Evolutionary conservation across 225 moss, liverwort and hornwort species (phyloP), one percentile per base, ranked within the genome.

Genomic region (Antitrichia curtipendula): DNA sequence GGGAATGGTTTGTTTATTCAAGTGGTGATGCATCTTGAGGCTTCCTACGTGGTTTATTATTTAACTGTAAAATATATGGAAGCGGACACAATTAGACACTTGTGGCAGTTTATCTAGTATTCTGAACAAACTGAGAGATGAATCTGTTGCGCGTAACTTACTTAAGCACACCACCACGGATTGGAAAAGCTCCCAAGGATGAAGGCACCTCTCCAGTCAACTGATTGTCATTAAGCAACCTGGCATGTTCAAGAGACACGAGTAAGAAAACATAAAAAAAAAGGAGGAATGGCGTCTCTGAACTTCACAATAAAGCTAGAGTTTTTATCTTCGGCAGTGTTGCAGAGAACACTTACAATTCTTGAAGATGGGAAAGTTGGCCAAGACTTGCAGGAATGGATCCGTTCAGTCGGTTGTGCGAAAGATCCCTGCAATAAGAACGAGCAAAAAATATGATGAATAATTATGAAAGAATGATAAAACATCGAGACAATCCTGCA

Each of bases 221-320:
- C 84, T 93, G 90, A 89, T 98, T 98, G 87, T 96, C 92, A 91
- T 98, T 96, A 71, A 98, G 91, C 90, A 93, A 95, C 92, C 98
- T 98, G 91, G 78, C 27, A 52, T 23, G 16, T 38, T 38, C 77
- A 64, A 16, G 4, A 79, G 60, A n/a, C 56, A 64, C 14, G 49
- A 41, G 83, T 82, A 23, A 54, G 58, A 49, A 78, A 73, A 78
- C 40, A 22, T 54, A 36, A 7, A 23, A 36, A 7, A 23, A 61
- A 75, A 41, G 45, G 34, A 75, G 25, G 54, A 38, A 22, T 9
- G n/a, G 43, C 13, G 43, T 61, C 61, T 54, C 52, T 38, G 10
- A 32, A 74, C 10, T 53, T 73, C 52, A 38, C 2, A 68, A 34
- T 12, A 36, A 77, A 82, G 23, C 66, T 74, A 60, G 27, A 75